Evolutionary conservation across 805 yeast genomes (phyloP).

Genomic region (Candida odintsovae): DNA sequence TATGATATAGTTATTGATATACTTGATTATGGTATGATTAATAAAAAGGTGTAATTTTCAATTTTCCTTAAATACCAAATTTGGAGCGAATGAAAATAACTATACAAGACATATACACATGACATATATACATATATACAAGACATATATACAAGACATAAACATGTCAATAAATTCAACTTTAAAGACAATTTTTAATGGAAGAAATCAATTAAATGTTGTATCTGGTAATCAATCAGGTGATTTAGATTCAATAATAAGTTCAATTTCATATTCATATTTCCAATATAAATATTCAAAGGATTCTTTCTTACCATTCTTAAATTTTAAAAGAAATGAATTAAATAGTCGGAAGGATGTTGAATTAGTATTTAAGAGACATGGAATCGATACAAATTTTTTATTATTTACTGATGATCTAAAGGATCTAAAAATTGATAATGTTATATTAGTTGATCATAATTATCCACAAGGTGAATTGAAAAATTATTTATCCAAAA

Average conservation of each 20-base stretch:
- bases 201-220: not conserved
- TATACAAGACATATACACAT: no score
- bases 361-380: constrained; percentile 40
- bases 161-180: not conserved
- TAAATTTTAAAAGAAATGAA: constrained; percentile 68
- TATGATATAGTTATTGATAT: no score
- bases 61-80: no score
- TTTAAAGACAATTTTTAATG: not conserved
- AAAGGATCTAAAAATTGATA: constrained; percentile 16
- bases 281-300: constrained; percentile 31
- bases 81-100: no score
- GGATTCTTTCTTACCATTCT: constrained; percentile 51
- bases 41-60: no score
- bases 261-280: constrained; percentile 70
- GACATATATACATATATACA: no score
- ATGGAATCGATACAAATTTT: constrained; percentile 40
- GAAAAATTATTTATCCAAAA: constrained; percentile 12
- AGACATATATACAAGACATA: no score
- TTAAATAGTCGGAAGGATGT: constrained; percentile 69
- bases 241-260: constrained; percentile 80
- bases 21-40: no score
- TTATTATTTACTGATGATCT: constrained; percentile 70
- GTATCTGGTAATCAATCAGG: constrained; percentile 77
- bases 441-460: constrained; percentile 76
- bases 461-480: constrained; percentile 55